Conservation (phyloP, 805 yeast species). For the Cyberlindnera americana region DNA sequence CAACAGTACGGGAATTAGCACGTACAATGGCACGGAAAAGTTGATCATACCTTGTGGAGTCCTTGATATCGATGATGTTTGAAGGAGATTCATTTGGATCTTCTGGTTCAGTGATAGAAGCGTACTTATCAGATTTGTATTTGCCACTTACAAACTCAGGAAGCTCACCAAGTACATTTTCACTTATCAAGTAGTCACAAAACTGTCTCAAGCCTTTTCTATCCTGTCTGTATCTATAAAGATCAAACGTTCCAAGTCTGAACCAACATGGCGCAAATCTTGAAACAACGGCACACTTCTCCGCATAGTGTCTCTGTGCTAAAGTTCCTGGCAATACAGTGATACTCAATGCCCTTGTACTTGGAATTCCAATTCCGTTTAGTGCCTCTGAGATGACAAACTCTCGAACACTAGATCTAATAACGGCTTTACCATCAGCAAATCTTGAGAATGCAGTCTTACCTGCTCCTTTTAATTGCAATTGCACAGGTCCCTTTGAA, state of each 20-base stretch:
- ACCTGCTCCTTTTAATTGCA: slow-evolving; percentile 92
- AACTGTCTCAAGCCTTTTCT: slow-evolving; percentile 56
- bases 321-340: slow-evolving; percentile 67
- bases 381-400: slow-evolving; percentile 81
- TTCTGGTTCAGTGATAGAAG: slow-evolving; percentile 25
- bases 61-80: slow-evolving; percentile 28
- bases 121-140: slow-evolving; percentile 21
- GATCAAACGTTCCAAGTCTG: slow-evolving; percentile 83
- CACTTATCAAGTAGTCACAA: slow-evolving; percentile 68
- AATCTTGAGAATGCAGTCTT: slow-evolving; percentile 88
- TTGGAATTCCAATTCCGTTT: slow-evolving; percentile 76
- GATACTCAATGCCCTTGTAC: slow-evolving; percentile 78
- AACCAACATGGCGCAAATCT: slow-evolving; percentile 86
- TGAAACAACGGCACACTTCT: slow-evolving; percentile 80
- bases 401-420: slow-evolving; percentile 85
- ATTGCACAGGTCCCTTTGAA: slow-evolving; percentile 39
- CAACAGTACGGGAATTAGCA: slow-evolving; percentile 75
- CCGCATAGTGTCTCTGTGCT: slow-evolving; percentile 71
- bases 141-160: slow-evolving; percentile 27
- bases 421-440: slow-evolving; percentile 95
- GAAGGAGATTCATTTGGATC: background rate
- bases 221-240: slow-evolving; percentile 72
- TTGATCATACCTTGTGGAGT: slow-evolving; percentile 58
- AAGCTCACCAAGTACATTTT: slow-evolving; percentile 43
- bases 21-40: slow-evolving; percentile 67